These are phyloP conservation scores for Taphrina sp. DNA, from an alignment of 1,139 yeast genomes.

Conservation along the genomic window DNA sequence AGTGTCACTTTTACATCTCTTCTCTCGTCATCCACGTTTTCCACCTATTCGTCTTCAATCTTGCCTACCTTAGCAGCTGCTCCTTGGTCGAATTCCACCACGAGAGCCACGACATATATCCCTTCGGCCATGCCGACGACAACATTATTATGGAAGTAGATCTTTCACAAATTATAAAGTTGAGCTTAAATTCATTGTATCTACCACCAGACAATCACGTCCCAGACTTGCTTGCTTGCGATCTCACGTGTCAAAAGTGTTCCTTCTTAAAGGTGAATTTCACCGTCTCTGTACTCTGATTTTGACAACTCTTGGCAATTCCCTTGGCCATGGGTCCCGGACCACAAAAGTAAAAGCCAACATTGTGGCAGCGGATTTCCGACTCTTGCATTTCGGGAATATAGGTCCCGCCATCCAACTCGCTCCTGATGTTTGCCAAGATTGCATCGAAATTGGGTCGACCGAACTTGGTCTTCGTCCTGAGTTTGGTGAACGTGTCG, in stretches of 20 bases:
- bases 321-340: slow-evolving; percentile 7
- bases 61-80: not conserved
- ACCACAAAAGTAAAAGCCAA: slow-evolving; percentile 16
- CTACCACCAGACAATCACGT: too few relatives aligned
- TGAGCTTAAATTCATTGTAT: too few relatives aligned
- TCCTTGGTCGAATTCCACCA: not conserved
- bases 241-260: too few relatives aligned
- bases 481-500: slow-evolving; percentile 7
- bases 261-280: too few relatives aligned
- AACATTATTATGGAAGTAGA: too few relatives aligned
- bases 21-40: not conserved
- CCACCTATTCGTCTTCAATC: not conserved
- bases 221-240: too few relatives aligned
- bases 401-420: too few relatives aligned
- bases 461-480: slow-evolving; percentile 1
- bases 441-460: slow-evolving; percentile 4
- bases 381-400: not conserved
- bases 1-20: not conserved
- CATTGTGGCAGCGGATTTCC: too few relatives aligned
- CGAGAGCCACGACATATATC: slow-evolving; percentile 7
- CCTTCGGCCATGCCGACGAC: slow-evolving; percentile 5
- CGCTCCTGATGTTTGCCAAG: not conserved
- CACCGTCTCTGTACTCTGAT: too few relatives aligned
- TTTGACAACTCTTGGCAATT: too few relatives aligned
- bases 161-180: too few relatives aligned